A percentile compares a stretch with the other conserved stretches of the same genome.
Conservation (phyloP, 2,329 filamentous ascomycete species). For the Ceratocystis ficicola region DNA sequence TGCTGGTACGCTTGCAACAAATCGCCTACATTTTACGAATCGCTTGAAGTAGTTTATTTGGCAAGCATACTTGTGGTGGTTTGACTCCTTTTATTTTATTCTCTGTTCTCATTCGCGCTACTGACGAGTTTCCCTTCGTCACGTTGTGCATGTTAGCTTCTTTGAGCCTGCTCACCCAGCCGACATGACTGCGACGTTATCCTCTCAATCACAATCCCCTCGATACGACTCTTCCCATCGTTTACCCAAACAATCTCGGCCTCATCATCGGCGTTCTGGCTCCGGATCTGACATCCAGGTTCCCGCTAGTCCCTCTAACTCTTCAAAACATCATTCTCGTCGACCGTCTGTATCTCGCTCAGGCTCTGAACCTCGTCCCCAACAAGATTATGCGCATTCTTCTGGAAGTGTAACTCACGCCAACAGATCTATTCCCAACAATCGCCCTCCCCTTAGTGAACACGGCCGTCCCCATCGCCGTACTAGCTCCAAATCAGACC, state of each 20-base stretch:
- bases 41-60: background rate
- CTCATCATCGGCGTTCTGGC: slow-evolving; percentile 21
- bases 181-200: slow-evolving; percentile 22
- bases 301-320: slow-evolving; percentile 8
- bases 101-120: background rate
- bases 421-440: slow-evolving; percentile 13
- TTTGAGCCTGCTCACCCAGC: slow-evolving; percentile 12
- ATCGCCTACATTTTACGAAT: background rate
- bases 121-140: slow-evolving; percentile 1
- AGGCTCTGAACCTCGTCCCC: slow-evolving; percentile 19
- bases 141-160: slow-evolving; percentile 15
- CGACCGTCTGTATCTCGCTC: slow-evolving; percentile 18
- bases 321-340: slow-evolving; percentile 17
- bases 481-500: slow-evolving; percentile 19
- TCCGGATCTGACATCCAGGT: slow-evolving; percentile 17
- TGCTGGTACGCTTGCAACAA: background rate
- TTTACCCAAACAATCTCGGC: slow-evolving; percentile 19
- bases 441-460: slow-evolving; percentile 21
- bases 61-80: no score
- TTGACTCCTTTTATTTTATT: background rate
- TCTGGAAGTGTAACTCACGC: slow-evolving; percentile 20
- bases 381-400: slow-evolving; percentile 20
- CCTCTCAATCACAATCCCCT: slow-evolving; percentile 20
- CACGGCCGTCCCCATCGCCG: slow-evolving; percentile 22
- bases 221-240: slow-evolving; percentile 21